Percentiles rank a stretch among this genome's conserved stretches.
Conservation (phyloP, 2,329 filamentous ascomycete genomes). For the Aspergillus novoparasiticus region DNA sequence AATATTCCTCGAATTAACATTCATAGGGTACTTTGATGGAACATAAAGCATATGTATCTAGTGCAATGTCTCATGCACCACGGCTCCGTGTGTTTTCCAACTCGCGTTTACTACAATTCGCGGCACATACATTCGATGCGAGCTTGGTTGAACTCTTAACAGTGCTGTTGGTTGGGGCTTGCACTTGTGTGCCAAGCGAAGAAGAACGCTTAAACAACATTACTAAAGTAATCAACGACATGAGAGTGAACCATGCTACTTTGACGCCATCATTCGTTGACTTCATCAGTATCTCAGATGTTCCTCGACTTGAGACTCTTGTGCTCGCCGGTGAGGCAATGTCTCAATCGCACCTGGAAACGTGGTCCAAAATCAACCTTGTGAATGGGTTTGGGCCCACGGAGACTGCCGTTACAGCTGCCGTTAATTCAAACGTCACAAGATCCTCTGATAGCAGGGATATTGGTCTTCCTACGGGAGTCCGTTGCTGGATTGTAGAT, state of each 20-base stretch:
- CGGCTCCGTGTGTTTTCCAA: constrained; percentile 52
- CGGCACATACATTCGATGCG: constrained; percentile 59
- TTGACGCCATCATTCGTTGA: constrained; percentile 63
- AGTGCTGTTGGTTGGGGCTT: constrained; percentile 58
- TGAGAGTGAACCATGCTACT: constrained; percentile 57
- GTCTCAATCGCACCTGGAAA: constrained; percentile 43
- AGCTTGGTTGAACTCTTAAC: constrained; percentile 58
- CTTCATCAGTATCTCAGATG: constrained; percentile 46
- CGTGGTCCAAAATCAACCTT: constrained; percentile 41
- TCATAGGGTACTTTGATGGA: constrained; percentile 63
- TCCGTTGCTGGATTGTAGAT: constrained; percentile 43
- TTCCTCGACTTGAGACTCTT: constrained; percentile 47
- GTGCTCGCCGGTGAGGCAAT: constrained; percentile 53
- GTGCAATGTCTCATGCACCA: constrained; percentile 55
- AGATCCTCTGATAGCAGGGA: constrained; percentile 35
- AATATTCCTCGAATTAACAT: constrained; percentile 11
- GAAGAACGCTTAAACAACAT: constrained; percentile 54
- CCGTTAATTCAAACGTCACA: constrained; percentile 37
- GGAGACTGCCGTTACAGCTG: constrained; percentile 41
- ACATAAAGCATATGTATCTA: constrained; percentile 61
- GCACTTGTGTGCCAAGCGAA: constrained; percentile 60
- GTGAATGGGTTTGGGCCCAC: constrained; percentile 50
- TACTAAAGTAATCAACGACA: constrained; percentile 52
- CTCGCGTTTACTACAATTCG: constrained; percentile 61
- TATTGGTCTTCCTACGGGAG: constrained; percentile 39